Conservation (phyloP, 345 rosid species). For the Dovyalis caffra region DNA sequence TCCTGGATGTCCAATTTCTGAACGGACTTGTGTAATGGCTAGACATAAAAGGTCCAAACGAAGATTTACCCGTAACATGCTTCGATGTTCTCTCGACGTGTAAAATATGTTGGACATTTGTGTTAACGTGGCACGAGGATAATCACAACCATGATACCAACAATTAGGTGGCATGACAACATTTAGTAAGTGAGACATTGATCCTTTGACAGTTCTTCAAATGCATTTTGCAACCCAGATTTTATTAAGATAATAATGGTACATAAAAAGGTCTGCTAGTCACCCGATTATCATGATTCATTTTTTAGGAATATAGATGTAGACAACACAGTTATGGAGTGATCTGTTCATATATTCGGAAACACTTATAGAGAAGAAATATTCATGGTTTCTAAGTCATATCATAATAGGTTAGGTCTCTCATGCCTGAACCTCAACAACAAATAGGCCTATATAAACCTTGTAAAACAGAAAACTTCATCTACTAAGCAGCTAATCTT, state of each 20-base stretch:
- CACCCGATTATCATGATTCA: constrained; percentile 21
- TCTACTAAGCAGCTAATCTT: constrained; percentile 22
- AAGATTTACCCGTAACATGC: no score
- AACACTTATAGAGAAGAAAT: background rate
- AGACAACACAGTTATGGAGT: constrained; percentile 22
- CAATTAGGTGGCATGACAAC: background rate
- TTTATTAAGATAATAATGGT: background rate
- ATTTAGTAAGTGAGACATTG: background rate
- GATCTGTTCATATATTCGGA: constrained; percentile 14
- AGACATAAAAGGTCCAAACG: no score
- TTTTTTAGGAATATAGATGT: constrained; percentile 8
- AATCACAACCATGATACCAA: background rate
- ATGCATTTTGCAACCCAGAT: background rate
- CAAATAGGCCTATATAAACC: constrained; percentile 16
- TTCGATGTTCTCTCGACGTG: background rate
- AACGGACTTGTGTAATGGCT: no score
- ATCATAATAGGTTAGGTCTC: constrained; percentile 28
- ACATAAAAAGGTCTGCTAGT: background rate
- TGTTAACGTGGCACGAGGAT: background rate
- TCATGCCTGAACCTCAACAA: constrained; percentile 15
- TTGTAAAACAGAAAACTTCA: background rate
- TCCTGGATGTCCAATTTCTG: no score
- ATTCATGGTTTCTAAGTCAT: constrained; percentile 1
- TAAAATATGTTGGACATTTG: background rate
- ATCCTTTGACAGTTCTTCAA: background rate